Evolutionary conservation across 768 basidiomycete genomes (phyloP).

Genomic region (Favolaschia claudopus): DNA sequence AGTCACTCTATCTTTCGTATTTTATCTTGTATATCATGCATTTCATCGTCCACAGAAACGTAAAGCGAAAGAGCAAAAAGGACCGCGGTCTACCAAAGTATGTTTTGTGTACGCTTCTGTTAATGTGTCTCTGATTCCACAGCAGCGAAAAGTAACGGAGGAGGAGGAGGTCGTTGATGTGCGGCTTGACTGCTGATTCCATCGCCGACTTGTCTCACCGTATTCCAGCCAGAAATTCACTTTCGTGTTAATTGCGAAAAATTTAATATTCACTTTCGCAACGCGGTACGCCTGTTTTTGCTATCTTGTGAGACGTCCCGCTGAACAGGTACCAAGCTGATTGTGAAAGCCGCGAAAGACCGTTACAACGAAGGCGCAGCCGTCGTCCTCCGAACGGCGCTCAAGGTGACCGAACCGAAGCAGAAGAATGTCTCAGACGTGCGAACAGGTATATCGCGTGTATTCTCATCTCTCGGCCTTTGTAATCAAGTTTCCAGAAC

Average conservation of each 20-base stretch:
- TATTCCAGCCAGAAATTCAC: slow-evolving; percentile 67
- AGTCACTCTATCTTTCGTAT: slow-evolving; percentile 33
- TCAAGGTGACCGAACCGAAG: slow-evolving; percentile 72
- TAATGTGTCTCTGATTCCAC: slow-evolving; percentile 1
- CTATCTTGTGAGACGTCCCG: background rate
- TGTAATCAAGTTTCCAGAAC: slow-evolving; percentile 51
- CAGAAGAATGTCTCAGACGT: slow-evolving; percentile 68
- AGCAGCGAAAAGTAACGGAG: slow-evolving; percentile 54
- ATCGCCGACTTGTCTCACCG: slow-evolving; percentile 19
- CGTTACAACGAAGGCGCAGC: slow-evolving; percentile 83
- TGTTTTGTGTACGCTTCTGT: background rate
- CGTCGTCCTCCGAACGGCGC: slow-evolving; percentile 70
- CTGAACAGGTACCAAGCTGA: slow-evolving; percentile 59
- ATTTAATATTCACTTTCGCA: slow-evolving; percentile 87
- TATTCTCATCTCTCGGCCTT: background rate
- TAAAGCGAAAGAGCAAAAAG: slow-evolving; percentile 58
- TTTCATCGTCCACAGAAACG: slow-evolving; percentile 64
- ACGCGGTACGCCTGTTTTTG: slow-evolving; percentile 69
- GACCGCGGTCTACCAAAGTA: slow-evolving; percentile 65
- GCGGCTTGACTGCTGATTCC: slow-evolving; percentile 34
- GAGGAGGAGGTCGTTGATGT: slow-evolving; percentile 74
- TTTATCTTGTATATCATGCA: slow-evolving; percentile 28
- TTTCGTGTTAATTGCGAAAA: slow-evolving; percentile 91
- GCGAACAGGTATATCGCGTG: slow-evolving; percentile 61
- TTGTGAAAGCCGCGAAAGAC: slow-evolving; percentile 77